Evolutionary conservation across 768 basidiomycete species (phyloP).

Genomic region (Rubroboletus satanas): DNA sequence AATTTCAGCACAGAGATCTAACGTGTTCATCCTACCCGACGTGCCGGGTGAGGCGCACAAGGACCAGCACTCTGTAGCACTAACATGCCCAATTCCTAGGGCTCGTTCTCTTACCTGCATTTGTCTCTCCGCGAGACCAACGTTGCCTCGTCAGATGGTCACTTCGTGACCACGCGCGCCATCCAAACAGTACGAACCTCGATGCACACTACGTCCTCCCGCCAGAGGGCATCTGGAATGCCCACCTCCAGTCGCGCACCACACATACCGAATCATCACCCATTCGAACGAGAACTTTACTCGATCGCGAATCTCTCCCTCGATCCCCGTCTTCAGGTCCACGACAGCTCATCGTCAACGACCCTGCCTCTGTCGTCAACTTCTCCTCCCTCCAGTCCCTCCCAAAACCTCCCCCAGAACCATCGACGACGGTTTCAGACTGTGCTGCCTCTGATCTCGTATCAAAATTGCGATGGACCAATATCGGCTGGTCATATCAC

Average conservation of each 20-base stretch:
- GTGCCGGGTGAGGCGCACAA: constrained; percentile 40
- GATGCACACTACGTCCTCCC: constrained; percentile 85
- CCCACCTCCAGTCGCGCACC: constrained; percentile 38
- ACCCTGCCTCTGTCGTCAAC: constrained; percentile 56
- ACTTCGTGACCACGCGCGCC: constrained; percentile 66
- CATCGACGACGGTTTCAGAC: constrained; percentile 58
- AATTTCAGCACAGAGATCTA: not conserved
- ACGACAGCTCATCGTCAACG: constrained; percentile 67
- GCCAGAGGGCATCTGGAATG: constrained; percentile 71
- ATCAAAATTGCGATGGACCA: constrained; percentile 87
- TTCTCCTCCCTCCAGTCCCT: constrained; percentile 48
- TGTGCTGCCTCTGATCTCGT: constrained; percentile 53
- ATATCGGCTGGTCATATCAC: constrained; percentile 94
- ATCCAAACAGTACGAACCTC: constrained; percentile 87
- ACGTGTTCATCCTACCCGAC: constrained; percentile 10
- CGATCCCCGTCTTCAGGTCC: constrained; percentile 42
- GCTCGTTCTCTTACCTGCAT: constrained; percentile 78
- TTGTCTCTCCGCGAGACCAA: constrained; percentile 61
- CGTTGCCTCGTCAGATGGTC: constrained; percentile 67
- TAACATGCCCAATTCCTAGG: constrained; percentile 46
- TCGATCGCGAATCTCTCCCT: constrained; percentile 6
- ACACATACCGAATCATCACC: constrained; percentile 37
- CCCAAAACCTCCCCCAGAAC: constrained; percentile 59
- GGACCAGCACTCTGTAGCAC: not conserved
- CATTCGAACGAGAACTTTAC: constrained; percentile 36